Evolutionary conservation across 2,329 filamentous ascomycete species (phyloP).

Genomic region (Sclerotinia borealis): DNA sequence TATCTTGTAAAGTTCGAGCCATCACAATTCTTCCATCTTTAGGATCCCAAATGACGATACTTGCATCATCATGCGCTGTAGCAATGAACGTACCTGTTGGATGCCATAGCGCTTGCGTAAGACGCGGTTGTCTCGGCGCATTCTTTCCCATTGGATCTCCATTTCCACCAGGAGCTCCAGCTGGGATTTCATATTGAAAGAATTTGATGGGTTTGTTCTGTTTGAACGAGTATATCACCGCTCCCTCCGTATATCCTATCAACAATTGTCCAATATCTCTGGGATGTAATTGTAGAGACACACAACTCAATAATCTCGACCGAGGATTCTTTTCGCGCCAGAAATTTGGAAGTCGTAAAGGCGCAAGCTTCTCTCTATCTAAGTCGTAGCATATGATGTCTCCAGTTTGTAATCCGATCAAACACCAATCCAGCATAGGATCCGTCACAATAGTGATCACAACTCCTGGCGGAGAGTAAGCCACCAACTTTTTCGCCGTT

Average conservation of each 20-base stretch:
- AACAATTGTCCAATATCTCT: slow-evolving; percentile 87
- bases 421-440: slow-evolving; percentile 87
- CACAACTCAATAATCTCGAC: slow-evolving; percentile 57
- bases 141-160: slow-evolving; percentile 57
- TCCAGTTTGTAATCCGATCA: slow-evolving; percentile 75
- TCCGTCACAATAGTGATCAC: slow-evolving; percentile 74
- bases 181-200: slow-evolving; percentile 76
- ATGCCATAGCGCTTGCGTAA: slow-evolving; percentile 88
- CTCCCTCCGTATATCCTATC: slow-evolving; percentile 85
- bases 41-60: slow-evolving; percentile 88
- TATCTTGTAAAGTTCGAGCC: slow-evolving; percentile 72
- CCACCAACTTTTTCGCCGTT: slow-evolving; percentile 57
- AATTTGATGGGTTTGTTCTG: slow-evolving; percentile 72
- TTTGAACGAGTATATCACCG: slow-evolving; percentile 91
- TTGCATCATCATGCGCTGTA: slow-evolving; percentile 55
- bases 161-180: slow-evolving; percentile 70
- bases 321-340: slow-evolving; percentile 71
- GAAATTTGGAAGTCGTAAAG: slow-evolving; percentile 79
- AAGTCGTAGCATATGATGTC: slow-evolving; percentile 91
- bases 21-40: slow-evolving; percentile 81
- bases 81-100: slow-evolving; percentile 56
- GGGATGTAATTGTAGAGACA: slow-evolving; percentile 80
- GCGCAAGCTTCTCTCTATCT: slow-evolving; percentile 69
- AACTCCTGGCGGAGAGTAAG: slow-evolving; percentile 69
- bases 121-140: slow-evolving; percentile 59